Percentiles rank a stretch among this genome's conserved stretches.
Conservation (phyloP, 345 rosid species). For the Mercurialis annua region DNA sequence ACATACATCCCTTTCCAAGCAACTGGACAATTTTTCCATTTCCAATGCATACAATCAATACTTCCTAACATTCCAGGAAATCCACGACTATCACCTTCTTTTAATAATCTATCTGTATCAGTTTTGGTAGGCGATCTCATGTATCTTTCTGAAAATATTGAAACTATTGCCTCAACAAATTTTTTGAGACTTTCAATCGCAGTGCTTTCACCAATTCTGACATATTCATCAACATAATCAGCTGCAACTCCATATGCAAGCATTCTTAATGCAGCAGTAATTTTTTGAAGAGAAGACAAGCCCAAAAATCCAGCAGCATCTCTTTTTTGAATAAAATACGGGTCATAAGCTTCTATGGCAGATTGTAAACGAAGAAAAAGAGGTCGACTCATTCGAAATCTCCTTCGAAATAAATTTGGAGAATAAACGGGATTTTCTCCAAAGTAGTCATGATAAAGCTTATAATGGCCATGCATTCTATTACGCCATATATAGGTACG, state of each 20-base stretch:
- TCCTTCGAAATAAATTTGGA: not conserved
- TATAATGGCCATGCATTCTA: not conserved
- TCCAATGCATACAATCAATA: not conserved
- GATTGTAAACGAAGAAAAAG: not conserved
- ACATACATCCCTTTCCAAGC: constrained; percentile 11
- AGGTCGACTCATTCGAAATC: constrained; percentile 1
- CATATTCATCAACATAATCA: not conserved
- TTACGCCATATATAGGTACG: not conserved
- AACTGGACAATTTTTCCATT: not conserved
- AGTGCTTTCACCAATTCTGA: no score
- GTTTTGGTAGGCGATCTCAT: not conserved
- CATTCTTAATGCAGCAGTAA: not conserved
- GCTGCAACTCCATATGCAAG: not conserved
- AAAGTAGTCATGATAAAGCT: not conserved
- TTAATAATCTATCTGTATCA: not conserved
- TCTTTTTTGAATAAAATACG: no score
- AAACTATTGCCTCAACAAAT: not conserved
- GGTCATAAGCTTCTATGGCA: not conserved
- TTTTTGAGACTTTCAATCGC: no score
- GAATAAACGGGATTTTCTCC: not conserved
- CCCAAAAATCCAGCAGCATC: not conserved
- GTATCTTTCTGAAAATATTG: not conserved
- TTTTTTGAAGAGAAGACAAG: not conserved
- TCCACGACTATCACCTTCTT: not conserved
- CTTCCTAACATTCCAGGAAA: no score